phyloP scores from a whole-genome alignment of 805 yeast species.

The Pichia cabralensis region DNA sequence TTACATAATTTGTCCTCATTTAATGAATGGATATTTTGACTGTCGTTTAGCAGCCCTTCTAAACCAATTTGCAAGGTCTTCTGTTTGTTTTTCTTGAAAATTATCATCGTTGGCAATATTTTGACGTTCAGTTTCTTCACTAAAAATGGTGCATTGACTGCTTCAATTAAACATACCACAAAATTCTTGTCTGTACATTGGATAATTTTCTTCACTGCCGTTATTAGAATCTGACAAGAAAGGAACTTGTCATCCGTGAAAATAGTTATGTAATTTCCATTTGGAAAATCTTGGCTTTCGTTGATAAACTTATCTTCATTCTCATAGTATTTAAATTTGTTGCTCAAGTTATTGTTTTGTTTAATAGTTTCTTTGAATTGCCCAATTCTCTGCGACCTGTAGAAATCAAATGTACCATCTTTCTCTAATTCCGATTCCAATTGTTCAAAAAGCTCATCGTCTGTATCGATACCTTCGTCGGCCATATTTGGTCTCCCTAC shows the following conservation, averaged over 20 bases:
- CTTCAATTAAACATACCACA: constrained; percentile 20
- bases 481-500: too few relatives aligned
- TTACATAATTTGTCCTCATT: too few relatives aligned
- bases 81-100: constrained; percentile 53
- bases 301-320: neutral
- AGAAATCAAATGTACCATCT: constrained; percentile 7
- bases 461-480: constrained; percentile 11
- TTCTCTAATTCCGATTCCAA: constrained; percentile 34
- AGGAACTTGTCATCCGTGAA: constrained; percentile 52
- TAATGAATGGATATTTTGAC: too few relatives aligned
- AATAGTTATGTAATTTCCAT: constrained; percentile 36
- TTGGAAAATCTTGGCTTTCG: neutral
- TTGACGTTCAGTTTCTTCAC: constrained; percentile 53
- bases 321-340: constrained; percentile 3
- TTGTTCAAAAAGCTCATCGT: constrained; percentile 34
- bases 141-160: constrained; percentile 61
- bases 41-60: constrained; percentile 37
- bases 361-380: constrained; percentile 23
- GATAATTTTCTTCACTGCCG: constrained; percentile 21
- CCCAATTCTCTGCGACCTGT: constrained; percentile 1
- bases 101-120: constrained; percentile 61
- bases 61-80: constrained; percentile 57
- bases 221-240: constrained; percentile 53
- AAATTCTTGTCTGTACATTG: neutral
- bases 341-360: constrained; percentile 30